Conservation (phyloP, 179 eudicot species). For the Silene coronaria region DNA sequence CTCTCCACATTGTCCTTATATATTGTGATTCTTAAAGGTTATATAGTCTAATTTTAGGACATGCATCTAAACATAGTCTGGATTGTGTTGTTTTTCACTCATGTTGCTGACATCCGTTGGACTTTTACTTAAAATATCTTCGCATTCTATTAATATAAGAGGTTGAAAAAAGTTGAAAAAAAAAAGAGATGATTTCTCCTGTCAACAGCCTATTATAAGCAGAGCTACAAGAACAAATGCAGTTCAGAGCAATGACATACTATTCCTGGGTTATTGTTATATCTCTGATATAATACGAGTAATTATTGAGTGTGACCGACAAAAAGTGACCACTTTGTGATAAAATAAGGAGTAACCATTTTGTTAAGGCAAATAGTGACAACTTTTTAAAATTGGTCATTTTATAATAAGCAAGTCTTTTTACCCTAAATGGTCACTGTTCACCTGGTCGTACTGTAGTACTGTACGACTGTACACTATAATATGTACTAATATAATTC, state of each 20-base stretch:
- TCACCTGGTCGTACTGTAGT: too few species aligned
- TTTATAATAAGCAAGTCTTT: too few species aligned
- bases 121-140: constrained; percentile 12
- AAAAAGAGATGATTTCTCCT: background rate
- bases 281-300: too few species aligned
- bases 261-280: background rate
- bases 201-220: background rate
- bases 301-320: too few species aligned
- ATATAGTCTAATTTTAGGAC: constrained; percentile 10
- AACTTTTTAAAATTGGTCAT: too few species aligned
- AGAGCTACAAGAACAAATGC: too few species aligned
- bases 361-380: too few species aligned
- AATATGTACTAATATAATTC: too few species aligned
- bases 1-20: background rate
- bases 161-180: background rate
- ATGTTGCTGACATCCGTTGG: constrained; percentile 10
- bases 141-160: background rate
- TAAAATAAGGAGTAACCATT: too few species aligned
- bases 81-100: background rate
- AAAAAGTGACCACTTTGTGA: too few species aligned
- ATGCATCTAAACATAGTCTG: constrained; percentile 7
- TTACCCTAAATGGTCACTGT: too few species aligned
- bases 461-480: too few species aligned
- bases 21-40: background rate
- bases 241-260: background rate